These are phyloP conservation scores for Prorocentrum cordatum DNA, from an alignment of 169 alveolate species.

Conservation along the genomic window DNA sequence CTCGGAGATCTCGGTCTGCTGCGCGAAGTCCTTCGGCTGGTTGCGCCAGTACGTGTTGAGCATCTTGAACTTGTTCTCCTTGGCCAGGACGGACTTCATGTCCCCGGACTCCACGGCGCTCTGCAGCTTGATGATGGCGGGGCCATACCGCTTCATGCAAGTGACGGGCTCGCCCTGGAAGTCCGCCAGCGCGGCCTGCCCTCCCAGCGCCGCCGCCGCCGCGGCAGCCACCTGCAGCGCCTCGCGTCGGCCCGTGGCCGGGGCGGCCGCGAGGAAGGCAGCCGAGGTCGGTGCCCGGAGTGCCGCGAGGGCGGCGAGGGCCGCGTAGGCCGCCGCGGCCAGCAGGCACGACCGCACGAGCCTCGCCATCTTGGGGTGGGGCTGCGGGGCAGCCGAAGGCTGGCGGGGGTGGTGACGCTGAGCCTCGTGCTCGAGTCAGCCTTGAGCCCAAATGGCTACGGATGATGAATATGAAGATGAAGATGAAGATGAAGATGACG, in stretches of 20 bases:
- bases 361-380: too few relatives aligned
- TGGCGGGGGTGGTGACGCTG: too few relatives aligned
- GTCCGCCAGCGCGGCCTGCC: slow-evolving; percentile 27
- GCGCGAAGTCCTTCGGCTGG: background rate
- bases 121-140: background rate
- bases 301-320: too few relatives aligned
- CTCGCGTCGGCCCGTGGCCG: background rate
- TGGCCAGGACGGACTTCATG: slow-evolving; percentile 13
- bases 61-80: slow-evolving; percentile 25
- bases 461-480: too few relatives aligned
- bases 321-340: too few relatives aligned
- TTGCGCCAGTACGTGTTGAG: slow-evolving; percentile 40
- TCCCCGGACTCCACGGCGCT: slow-evolving; percentile 12
- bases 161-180: slow-evolving; percentile 33
- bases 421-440: too few relatives aligned
- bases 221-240: background rate
- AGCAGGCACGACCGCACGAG: too few relatives aligned
- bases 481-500: too few relatives aligned
- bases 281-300: too few relatives aligned
- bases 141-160: slow-evolving; percentile 7
- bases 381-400: too few relatives aligned
- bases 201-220: background rate
- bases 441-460: too few relatives aligned
- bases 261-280: too few relatives aligned
- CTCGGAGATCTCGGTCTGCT: background rate